Base-by-base conservation (phyloP, 441 rosid genomes). In the Macaranga tanarius region DNA sequence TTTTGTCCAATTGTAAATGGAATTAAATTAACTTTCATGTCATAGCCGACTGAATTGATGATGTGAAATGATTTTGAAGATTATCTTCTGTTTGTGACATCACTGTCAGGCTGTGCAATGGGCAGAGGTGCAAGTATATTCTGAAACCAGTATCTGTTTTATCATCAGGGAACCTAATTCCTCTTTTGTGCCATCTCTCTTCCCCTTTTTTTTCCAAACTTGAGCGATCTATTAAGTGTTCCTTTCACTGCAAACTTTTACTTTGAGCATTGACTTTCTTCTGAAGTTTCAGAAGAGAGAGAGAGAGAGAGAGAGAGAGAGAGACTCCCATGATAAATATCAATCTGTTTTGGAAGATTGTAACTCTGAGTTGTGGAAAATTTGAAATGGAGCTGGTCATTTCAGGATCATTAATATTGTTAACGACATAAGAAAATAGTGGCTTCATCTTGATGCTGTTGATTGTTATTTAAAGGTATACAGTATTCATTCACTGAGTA, bases 121-220 rank as follows among this genome's bases (percentile, higher is more conserved):
- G 77, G 59, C n/a, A 34, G 65, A 61, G 72, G 62, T 23, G 50
- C 77, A 34, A 19, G 38, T 50, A 59, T 48, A 2, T 50, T 15
- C 50, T n/a, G 31, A 48, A 57, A 66, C 25, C n/a, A 57, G 19
- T 10, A 34, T 57, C 8, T 65, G 8, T 56, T 65, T 58, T 58
- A 44, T 26, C 5, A 1, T 28, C 20, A 28, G 63, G 28, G 45
- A 47, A 28, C 31, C 11, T 12, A 2, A 22, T 31, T 44, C 47
- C 50, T 54, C 45, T 64, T 26, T 10, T 16, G 23, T n/a, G 60
- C 51, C 60, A 22, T 62, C 55, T 57, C 19, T 11, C n/a, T 52
- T 52, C 25, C 47, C 45, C 13, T 15, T 57, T 57, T 16, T 11
- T 55, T 38, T 34, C 38, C 15, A 0, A 22, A 10, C 31, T 9